Evolutionary conservation across 2,329 filamentous ascomycete species (phyloP).

Genomic region (Neocatenulostroma microsporum): DNA sequence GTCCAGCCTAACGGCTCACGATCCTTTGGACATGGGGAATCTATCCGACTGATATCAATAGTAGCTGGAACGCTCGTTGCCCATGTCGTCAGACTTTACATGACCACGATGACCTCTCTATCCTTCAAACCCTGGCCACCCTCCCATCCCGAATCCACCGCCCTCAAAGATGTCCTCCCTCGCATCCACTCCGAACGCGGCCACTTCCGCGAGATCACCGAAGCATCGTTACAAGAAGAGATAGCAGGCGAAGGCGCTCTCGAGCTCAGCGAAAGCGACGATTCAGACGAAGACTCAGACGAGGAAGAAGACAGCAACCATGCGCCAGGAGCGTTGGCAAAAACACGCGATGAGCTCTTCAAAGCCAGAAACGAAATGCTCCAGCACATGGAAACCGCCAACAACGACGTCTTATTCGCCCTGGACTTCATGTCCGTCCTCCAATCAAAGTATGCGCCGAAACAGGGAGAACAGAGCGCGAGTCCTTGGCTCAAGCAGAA

Average conservation of each 20-base stretch:
- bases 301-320: slow-evolving; percentile 10
- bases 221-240: slow-evolving; percentile 63
- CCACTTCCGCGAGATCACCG: slow-evolving; percentile 72
- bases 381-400: slow-evolving; percentile 30
- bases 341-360: slow-evolving; percentile 32
- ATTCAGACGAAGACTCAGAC: slow-evolving; percentile 30
- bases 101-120: slow-evolving; percentile 36
- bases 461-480: slow-evolving; percentile 59
- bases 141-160: slow-evolving; percentile 48
- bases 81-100: too few species aligned
- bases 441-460: slow-evolving; percentile 61
- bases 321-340: slow-evolving; percentile 17
- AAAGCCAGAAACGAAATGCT: slow-evolving; percentile 36
- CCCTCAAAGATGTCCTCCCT: slow-evolving; percentile 65
- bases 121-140: slow-evolving; percentile 58
- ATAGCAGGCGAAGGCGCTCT: slow-evolving; percentile 44
- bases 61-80: too few species aligned
- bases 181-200: slow-evolving; percentile 73
- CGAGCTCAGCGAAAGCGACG: slow-evolving; percentile 39
- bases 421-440: slow-evolving; percentile 79
- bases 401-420: slow-evolving; percentile 58
- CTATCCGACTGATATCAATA: too few species aligned
- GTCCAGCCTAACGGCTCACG: too few species aligned
- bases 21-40: too few species aligned
- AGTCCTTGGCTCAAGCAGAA: slow-evolving; percentile 62